Conservation (phyloP, 371 early-diverging fungal genomes). For the Mucor mucedo region DNA sequence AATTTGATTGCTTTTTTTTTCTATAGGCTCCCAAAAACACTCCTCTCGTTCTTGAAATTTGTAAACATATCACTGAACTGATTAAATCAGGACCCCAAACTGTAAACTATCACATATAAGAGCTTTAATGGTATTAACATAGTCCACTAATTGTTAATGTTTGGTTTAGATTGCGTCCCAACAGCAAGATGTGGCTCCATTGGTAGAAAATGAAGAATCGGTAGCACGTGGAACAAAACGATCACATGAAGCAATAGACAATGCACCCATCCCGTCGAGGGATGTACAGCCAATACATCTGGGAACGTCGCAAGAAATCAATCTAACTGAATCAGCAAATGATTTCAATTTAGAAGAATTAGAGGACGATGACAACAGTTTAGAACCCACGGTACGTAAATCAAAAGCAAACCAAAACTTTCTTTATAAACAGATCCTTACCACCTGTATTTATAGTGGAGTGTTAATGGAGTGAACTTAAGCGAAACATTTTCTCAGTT, state of each 20-base stretch:
- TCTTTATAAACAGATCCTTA: slow-evolving; percentile 11
- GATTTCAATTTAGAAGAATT: slow-evolving; percentile 62
- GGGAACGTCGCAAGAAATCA: slow-evolving; percentile 11
- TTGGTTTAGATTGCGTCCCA: not conserved
- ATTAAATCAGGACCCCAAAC: not conserved
- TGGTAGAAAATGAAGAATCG: slow-evolving; percentile 5
- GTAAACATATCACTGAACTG: not conserved
- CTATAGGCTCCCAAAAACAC: slow-evolving; percentile 3
- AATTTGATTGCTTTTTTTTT: slow-evolving; percentile 1
- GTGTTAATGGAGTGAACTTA: slow-evolving; percentile 14
- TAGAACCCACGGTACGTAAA: slow-evolving; percentile 76
- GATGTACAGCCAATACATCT: slow-evolving; percentile 2
- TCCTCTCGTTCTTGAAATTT: not conserved
- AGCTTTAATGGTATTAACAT: slow-evolving; percentile 4
- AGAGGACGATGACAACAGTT: slow-evolving; percentile 93
- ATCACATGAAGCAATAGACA: slow-evolving; percentile 9
- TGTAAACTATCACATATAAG: slow-evolving; percentile 6
- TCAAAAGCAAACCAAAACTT: slow-evolving; percentile 16
- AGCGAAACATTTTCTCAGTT: slow-evolving; percentile 8
- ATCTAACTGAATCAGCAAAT: slow-evolving; percentile 8
- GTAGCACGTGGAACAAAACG: slow-evolving; percentile 5
- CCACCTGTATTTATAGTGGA: slow-evolving; percentile 11
- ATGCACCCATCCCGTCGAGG: slow-evolving; percentile 13
- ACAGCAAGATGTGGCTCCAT: no score
- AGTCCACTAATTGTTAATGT: slow-evolving; percentile 1